Evolutionary conservation across 331 rosid species (phyloP).

Genomic region (Phaseolus coccineus): DNA sequence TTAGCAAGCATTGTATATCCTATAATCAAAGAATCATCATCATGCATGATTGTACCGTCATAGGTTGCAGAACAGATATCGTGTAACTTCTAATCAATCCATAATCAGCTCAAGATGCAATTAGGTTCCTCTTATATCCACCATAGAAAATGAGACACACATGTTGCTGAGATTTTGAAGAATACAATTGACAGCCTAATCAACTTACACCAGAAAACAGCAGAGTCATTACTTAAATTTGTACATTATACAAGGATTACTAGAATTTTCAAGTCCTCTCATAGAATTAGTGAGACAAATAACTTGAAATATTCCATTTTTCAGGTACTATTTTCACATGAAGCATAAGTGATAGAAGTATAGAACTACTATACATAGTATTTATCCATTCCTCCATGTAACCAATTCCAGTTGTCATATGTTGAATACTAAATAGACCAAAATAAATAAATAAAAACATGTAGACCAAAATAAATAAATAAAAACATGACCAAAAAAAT

Average conservation of each 20-base stretch:
- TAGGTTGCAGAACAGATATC: constrained; percentile 4
- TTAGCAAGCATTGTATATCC: background rate
- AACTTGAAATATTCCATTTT: constrained; percentile 6
- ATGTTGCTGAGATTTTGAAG: constrained; percentile 4
- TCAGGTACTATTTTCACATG: background rate
- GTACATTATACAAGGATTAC: background rate
- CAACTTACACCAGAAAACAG: background rate
- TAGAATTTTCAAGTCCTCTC: constrained; percentile 1
- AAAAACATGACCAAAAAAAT: background rate
- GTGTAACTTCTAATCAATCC: background rate
- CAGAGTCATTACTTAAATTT: constrained; percentile 1
- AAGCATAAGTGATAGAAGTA: background rate
- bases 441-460: constrained; percentile 1
- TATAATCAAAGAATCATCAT: background rate
- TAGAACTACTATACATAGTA: background rate
- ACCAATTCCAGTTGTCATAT: background rate
- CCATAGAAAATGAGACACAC: background rate
- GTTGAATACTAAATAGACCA: background rate
- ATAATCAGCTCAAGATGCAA: constrained; percentile 17
- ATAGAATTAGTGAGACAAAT: background rate
- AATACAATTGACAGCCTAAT: constrained; percentile 30
- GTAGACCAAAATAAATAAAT: constrained; percentile 1
- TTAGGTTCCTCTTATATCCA: background rate
- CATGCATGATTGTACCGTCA: background rate
- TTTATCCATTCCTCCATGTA: background rate